A percentile compares a stretch with the other conserved stretches of the same genome.
phyloP scores from a whole-genome alignment of 148 eudicot species.

The Spergularia marina region DNA sequence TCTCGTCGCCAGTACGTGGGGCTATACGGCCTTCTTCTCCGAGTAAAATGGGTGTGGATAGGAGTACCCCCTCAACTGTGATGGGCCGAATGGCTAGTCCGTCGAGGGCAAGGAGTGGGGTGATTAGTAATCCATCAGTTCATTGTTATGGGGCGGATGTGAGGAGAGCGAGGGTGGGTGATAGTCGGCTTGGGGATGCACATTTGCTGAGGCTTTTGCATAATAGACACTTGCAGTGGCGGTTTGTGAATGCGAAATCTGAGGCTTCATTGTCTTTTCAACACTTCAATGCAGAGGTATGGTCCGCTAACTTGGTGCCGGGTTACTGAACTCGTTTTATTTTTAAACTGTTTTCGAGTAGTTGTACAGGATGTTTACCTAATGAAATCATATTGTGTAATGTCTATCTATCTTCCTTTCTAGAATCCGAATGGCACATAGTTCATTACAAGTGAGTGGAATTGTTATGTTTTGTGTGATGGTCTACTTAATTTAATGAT shows the following conservation, averaged over 20 bases:
- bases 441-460: not conserved
- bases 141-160: constrained; percentile 55
- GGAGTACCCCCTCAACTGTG: constrained; percentile 39
- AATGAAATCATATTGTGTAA: too few relatives aligned
- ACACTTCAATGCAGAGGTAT: constrained; percentile 62
- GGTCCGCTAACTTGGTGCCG: not conserved
- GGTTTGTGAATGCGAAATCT: constrained; percentile 68
- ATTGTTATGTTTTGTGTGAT: not conserved
- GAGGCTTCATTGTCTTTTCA: constrained; percentile 48
- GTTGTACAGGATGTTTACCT: too few relatives aligned
- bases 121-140: constrained; percentile 44
- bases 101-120: constrained; percentile 40
- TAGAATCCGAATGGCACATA: too few relatives aligned
- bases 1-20: constrained; percentile 51
- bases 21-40: constrained; percentile 44
- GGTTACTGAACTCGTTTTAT: not conserved
- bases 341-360: too few relatives aligned
- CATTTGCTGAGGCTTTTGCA: constrained; percentile 57
- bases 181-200: constrained; percentile 58
- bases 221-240: constrained; percentile 83
- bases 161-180: constrained; percentile 62
- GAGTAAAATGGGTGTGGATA: constrained; percentile 29
- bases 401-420: too few relatives aligned
- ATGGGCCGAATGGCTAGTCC: constrained; percentile 53
- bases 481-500: not conserved